A percentile compares a stretch with the other conserved stretches of the same genome.
Conservation (phyloP, 257 asterid species). For the Solanum clarkiae region DNA sequence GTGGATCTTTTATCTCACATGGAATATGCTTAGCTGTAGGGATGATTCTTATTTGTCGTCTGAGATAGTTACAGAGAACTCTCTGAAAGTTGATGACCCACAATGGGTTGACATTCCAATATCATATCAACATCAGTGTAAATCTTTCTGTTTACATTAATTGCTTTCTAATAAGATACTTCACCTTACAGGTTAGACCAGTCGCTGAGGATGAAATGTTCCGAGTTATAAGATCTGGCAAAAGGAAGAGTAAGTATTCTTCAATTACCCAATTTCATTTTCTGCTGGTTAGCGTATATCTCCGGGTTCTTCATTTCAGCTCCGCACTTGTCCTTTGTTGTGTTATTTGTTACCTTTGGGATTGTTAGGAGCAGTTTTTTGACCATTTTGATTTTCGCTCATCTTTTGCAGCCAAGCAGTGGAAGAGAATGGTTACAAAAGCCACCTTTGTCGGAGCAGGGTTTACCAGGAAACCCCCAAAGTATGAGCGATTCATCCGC, state of each 20-base stretch:
- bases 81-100: not conserved
- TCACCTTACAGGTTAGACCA: conserved; percentile 62
- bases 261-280: not conserved
- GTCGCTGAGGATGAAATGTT: conserved; percentile 99
- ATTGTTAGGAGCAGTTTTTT: not conserved
- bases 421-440: conserved; percentile 99
- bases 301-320: not conserved
- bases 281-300: not conserved
- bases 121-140: not conserved
- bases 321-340: not conserved
- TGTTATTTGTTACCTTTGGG: not conserved
- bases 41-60: not conserved
- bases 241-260: conserved; percentile 73
- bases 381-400: not conserved
- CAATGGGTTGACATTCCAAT: not conserved
- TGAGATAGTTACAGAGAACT: not conserved
- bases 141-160: not conserved
- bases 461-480: conserved; percentile 95
- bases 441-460: conserved; percentile 90
- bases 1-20: not conserved
- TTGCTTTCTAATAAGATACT: not conserved
- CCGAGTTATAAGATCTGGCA: conserved; percentile 86
- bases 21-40: not conserved
- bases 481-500: conserved; percentile 90
- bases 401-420: conserved; percentile 73